Evolutionary conservation across 352 stramenopile genomes (phyloP).

Genomic region (Pythium periplocum): DNA sequence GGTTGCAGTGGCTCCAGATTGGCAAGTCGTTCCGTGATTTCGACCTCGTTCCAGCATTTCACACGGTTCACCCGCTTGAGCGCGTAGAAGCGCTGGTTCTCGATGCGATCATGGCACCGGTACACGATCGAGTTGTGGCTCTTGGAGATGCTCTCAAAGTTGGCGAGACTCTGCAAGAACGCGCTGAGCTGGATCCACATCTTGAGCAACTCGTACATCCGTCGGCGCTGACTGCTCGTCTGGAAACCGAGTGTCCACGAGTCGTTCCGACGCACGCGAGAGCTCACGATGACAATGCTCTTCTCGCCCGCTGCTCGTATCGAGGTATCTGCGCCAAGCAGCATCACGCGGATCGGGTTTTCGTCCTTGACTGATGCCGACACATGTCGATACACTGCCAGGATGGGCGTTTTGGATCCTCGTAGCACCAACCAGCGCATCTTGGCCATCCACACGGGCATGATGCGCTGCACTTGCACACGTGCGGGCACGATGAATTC

Average conservation of each 20-base stretch:
- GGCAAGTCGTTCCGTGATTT: constrained; percentile 35
- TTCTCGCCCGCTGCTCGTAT: constrained; percentile 39
- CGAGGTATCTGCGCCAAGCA: constrained; percentile 42
- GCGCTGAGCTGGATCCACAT: constrained; percentile 48
- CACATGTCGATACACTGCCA: constrained; percentile 45
- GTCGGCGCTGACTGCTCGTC: constrained; percentile 29
- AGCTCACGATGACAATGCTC: constrained; percentile 42
- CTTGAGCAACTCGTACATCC: constrained; percentile 47
- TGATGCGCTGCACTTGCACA: constrained; percentile 41
- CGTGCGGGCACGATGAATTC: constrained; percentile 42
- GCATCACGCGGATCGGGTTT: constrained; percentile 42
- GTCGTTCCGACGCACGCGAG: constrained; percentile 45
- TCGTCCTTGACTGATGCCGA: constrained; percentile 24
- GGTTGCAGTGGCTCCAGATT: constrained; percentile 29
- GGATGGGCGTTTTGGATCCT: constrained; percentile 50
- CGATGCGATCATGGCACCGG: constrained; percentile 30
- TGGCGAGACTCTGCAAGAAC: constrained; percentile 43
- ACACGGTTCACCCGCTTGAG: constrained; percentile 42
- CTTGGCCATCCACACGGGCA: constrained; percentile 49
- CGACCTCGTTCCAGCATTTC: constrained; percentile 32
- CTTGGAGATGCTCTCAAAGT: constrained; percentile 40
- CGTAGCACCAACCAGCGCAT: constrained; percentile 53
- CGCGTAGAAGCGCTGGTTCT: constrained; percentile 25
- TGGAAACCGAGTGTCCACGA: constrained; percentile 48
- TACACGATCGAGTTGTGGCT: constrained; percentile 54